These are phyloP conservation scores for Limtongozyma cylindracea DNA, from an alignment of 805 yeast genomes.

Conservation along the genomic window DNA sequence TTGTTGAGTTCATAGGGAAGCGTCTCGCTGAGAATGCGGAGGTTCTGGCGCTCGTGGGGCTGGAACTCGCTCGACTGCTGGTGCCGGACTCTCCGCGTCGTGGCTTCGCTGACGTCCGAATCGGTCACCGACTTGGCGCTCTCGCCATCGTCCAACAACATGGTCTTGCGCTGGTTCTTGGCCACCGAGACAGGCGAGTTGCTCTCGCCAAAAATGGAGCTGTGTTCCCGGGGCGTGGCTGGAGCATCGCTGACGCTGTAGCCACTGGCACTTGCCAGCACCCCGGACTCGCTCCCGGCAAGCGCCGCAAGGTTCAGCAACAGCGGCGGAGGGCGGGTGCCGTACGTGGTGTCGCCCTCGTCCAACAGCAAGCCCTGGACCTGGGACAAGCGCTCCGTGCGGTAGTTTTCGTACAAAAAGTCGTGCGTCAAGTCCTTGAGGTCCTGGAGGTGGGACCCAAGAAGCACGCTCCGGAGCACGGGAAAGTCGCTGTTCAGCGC, in stretches of 20 bases:
- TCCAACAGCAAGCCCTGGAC: slow-evolving; percentile 18
- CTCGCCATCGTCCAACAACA: slow-evolving; percentile 10
- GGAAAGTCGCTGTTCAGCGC: slow-evolving; percentile 26
- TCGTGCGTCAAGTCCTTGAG: slow-evolving; percentile 63
- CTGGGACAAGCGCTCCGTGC: slow-evolving; percentile 49
- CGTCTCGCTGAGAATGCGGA: slow-evolving; percentile 60
- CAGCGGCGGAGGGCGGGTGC: slow-evolving; percentile 13
- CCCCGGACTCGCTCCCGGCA: slow-evolving; percentile 5
- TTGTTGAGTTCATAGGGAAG: slow-evolving; percentile 68
- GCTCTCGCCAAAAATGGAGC: slow-evolving; percentile 3
- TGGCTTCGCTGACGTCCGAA: no score
- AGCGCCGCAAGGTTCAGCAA: slow-evolving; percentile 36
- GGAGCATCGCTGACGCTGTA: no score
- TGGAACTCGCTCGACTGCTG: slow-evolving; percentile 10
- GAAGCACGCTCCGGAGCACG: slow-evolving; percentile 36
- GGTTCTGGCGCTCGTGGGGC: slow-evolving; percentile 29
- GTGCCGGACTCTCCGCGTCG: no score
- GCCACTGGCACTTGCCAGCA: no score
- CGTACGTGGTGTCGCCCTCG: slow-evolving; percentile 3
- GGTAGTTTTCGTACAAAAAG: slow-evolving; percentile 48
- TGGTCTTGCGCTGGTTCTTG: slow-evolving; percentile 8
- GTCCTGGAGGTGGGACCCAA: slow-evolving; percentile 69
- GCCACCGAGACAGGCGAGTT: slow-evolving; percentile 5
- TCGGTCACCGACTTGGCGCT: neutral
- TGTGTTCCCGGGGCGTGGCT: no score